Conservation (phyloP, 2,329 filamentous ascomycete species). For the Colletotrichum neosansevieriae region DNA sequence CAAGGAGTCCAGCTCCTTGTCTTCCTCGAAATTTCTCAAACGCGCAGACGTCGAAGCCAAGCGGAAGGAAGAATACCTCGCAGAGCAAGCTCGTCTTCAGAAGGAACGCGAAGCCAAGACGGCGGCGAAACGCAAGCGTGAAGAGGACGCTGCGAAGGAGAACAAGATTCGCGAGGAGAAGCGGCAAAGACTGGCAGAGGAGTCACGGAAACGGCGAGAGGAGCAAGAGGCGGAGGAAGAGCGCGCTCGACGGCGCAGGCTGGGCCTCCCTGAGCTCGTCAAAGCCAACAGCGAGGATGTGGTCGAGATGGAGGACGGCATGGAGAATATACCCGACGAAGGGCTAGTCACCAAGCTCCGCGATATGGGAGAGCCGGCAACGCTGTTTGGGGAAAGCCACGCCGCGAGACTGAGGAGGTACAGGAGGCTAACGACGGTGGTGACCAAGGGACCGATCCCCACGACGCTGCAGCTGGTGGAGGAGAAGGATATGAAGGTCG, state of each 20-base stretch:
- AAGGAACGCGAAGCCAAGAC: slow-evolving; percentile 76
- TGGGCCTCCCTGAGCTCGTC: slow-evolving; percentile 83
- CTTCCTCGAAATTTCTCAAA: slow-evolving; percentile 81
- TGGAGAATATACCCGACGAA: slow-evolving; percentile 77
- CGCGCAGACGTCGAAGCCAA: slow-evolving; percentile 88
- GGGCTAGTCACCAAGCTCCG: slow-evolving; percentile 78
- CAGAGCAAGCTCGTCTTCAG: slow-evolving; percentile 82
- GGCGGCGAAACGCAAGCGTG: slow-evolving; percentile 85
- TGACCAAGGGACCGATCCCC: slow-evolving; percentile 84
- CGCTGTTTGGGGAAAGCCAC: slow-evolving; percentile 86
- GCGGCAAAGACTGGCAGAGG: slow-evolving; percentile 82
- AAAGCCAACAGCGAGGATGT: slow-evolving; percentile 54
- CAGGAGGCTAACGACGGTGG: slow-evolving; percentile 70
- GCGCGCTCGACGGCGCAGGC: slow-evolving; percentile 75
- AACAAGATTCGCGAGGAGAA: slow-evolving; percentile 83
- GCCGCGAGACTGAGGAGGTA: slow-evolving; percentile 77
- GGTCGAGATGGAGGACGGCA: slow-evolving; percentile 57
- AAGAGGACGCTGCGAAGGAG: slow-evolving; percentile 84
- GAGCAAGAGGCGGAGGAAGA: slow-evolving; percentile 82
- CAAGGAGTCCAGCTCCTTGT: slow-evolving; percentile 57
- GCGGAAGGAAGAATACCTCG: slow-evolving; percentile 82
- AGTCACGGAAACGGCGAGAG: slow-evolving; percentile 76
- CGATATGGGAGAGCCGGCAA: slow-evolving; percentile 77
- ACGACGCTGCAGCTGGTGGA: slow-evolving; percentile 84
- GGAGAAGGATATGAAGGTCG: slow-evolving; percentile 90